phyloP scores from a whole-genome alignment of 2,329 filamentous ascomycete species.

The Colletotrichum viniferum region DNA sequence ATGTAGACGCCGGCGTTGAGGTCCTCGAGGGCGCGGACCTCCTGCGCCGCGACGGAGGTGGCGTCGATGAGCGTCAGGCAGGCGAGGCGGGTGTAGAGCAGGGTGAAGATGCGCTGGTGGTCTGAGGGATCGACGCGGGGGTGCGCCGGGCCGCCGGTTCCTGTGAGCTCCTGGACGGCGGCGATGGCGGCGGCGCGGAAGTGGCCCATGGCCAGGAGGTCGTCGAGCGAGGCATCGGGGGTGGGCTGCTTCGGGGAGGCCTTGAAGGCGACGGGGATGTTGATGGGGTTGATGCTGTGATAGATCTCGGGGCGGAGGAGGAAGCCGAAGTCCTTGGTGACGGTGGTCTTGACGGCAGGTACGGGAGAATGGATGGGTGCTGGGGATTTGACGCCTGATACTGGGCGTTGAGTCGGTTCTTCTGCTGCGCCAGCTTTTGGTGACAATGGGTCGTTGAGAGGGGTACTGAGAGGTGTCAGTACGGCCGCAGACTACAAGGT shows the following conservation, averaged over 20 bases:
- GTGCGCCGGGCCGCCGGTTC: constrained; percentile 10
- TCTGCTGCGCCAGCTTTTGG: constrained; percentile 7
- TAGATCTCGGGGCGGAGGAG: constrained; percentile 82
- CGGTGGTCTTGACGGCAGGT: constrained; percentile 34
- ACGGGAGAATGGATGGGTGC: constrained; percentile 34
- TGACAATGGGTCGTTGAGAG: constrained; percentile 23
- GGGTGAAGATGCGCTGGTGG: constrained; percentile 69
- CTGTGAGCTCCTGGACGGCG: constrained; percentile 65
- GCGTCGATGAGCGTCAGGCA: constrained; percentile 82
- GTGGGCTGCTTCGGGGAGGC: constrained; percentile 68
- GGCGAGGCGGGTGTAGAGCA: constrained; percentile 82
- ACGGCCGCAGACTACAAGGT: not conserved
- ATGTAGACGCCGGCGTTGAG: constrained; percentile 61
- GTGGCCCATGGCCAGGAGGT: constrained; percentile 73
- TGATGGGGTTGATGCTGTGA: constrained; percentile 74
- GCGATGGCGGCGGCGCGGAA: constrained; percentile 80
- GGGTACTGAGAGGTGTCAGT: constrained; percentile 23
- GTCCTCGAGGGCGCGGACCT: constrained; percentile 68
- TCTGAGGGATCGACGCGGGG: constrained; percentile 55
- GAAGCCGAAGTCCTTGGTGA: constrained; percentile 78
- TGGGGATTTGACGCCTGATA: constrained; percentile 23
- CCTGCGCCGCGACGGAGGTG: constrained; percentile 69
- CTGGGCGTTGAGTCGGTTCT: constrained; percentile 23
- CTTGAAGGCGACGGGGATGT: constrained; percentile 69
- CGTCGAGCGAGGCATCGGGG: constrained; percentile 67